Percentiles rank a stretch among this genome's conserved stretches.
Evolutionary conservation across 257 asterid genomes (phyloP).

Genomic region (Echites panduratus): DNA sequence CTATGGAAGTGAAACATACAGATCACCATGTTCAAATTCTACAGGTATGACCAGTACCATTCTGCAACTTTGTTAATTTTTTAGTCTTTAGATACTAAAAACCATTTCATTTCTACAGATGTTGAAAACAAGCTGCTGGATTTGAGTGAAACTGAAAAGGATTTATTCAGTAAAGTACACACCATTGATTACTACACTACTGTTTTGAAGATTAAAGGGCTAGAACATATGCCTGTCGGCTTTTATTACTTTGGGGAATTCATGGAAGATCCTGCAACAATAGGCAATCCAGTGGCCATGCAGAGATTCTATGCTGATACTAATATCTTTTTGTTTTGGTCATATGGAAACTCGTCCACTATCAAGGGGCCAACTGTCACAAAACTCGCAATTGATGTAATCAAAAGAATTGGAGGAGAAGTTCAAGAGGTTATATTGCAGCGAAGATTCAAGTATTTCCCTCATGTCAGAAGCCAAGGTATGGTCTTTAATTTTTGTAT

Average conservation of each 20-base stretch:
- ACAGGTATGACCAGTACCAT: constrained; percentile 24
- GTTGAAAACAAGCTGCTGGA: constrained; percentile 38
- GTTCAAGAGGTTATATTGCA: constrained; percentile 41
- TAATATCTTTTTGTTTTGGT: constrained; percentile 67
- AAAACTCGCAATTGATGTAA: constrained; percentile 54
- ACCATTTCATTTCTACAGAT: constrained; percentile 27
- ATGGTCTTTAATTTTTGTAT: neutral
- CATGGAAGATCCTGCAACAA: constrained; percentile 68
- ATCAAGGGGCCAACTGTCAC: constrained; percentile 42
- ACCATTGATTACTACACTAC: constrained; percentile 77
- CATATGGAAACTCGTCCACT: constrained; percentile 63
- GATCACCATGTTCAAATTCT: constrained; percentile 37
- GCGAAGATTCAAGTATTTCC: constrained; percentile 68
- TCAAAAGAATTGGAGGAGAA: constrained; percentile 69
- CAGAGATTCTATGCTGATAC: constrained; percentile 65
- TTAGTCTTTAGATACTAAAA: neutral
- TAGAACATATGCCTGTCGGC: constrained; percentile 66
- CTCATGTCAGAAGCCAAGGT: constrained; percentile 73
- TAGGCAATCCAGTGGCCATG: constrained; percentile 85
- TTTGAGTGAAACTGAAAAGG: constrained; percentile 56
- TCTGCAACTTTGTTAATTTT: neutral
- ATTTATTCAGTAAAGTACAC: constrained; percentile 56
- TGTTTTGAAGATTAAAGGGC: constrained; percentile 67
- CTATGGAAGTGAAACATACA: constrained; percentile 40
- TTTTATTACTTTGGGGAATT: constrained; percentile 75